Base-by-base conservation (phyloP, 371 early-diverging fungal species). In the Mortierella sp. region DNA sequence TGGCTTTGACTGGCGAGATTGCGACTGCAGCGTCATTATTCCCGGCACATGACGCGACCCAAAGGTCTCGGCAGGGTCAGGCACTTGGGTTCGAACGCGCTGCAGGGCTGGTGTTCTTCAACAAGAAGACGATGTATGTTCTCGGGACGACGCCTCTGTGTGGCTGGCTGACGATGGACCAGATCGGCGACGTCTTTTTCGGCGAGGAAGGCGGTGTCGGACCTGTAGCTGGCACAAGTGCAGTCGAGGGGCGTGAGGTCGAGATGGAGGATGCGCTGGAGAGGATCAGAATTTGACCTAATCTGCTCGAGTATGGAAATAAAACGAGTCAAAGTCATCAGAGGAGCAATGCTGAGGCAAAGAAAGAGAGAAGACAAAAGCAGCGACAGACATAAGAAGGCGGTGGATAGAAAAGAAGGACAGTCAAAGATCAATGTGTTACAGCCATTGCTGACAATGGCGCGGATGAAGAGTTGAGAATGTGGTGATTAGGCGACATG, bases 101-200 rank as follows among this genome's bases (percentile, higher is more conserved):
- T 14, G 89, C 87, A 67, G 89, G 89, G 0, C 60, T 87, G 4
- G 69, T 87, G 21, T 83, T 89, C 49, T 89, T 85, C 79, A 87
- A 87, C 66, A 80, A 81, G 34, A 76, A 82, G 59, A 79, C 86
- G 0, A 83, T 84, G 53, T 89, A 89, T 59, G 82, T 80, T 0
- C 75, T 82, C 4, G 87, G 86, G 14, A 76, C 76, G 17, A 87
- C 89, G 4, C 89, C 89, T 12, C 73, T 89, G 12, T 87, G 85
- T 27, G 80, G 85, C 17, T 89, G 89, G 89, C 83, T 86, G 4
- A 76, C 86, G 12, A 54, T 80, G 26, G 76, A 82, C 23, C 72
- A 81, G 28, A 58, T 81, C 14, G 64, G 75, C 21, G 80, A 82
- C 58, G 66, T 80, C n/a, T 78, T 82, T 31, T 66, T 72, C 41